These are phyloP conservation scores for Tricholoma terreum DNA, from an alignment of 768 basidiomycete species.

Conservation along the genomic window DNA sequence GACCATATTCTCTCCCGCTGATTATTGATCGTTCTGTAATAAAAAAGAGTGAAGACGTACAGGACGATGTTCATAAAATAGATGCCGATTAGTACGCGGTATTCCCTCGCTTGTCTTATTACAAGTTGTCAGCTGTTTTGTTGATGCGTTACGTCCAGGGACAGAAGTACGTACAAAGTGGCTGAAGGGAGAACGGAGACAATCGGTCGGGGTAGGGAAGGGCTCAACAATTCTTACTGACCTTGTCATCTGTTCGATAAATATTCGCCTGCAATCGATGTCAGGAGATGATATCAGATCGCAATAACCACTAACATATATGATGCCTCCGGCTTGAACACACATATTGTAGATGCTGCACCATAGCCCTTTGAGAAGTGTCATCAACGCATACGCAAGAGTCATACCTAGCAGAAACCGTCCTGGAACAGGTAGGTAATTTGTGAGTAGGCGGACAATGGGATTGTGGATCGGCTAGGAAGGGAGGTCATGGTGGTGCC, in stretches of 20 bases:
- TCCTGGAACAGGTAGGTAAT: background rate
- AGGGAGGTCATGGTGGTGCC: slow-evolving; percentile 15
- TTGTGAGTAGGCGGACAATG: too few relatives aligned
- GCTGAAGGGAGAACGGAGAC: slow-evolving; percentile 9
- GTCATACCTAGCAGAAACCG: background rate
- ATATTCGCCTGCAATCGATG: slow-evolving; percentile 29
- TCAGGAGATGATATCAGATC: background rate
- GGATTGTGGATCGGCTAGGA: slow-evolving; percentile 28
- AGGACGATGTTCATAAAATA: slow-evolving; percentile 19
- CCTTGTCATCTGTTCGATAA: slow-evolving; percentile 52
- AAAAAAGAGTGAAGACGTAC: slow-evolving; percentile 50
- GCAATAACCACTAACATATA: background rate
- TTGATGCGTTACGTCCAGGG: background rate
- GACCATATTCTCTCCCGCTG: slow-evolving; percentile 51
- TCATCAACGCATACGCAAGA: background rate
- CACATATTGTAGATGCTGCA: background rate
- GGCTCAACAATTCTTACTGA: slow-evolving; percentile 44
- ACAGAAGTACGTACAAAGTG: slow-evolving; percentile 30
- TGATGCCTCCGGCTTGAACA: background rate
- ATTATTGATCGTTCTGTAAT: slow-evolving; percentile 51
- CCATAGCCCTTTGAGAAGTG: background rate
- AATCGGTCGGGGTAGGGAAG: background rate
- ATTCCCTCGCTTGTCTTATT: slow-evolving; percentile 46
- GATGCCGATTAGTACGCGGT: background rate
- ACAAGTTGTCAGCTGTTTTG: background rate